These are phyloP conservation scores for Rubroboletus satanas DNA, from an alignment of 768 basidiomycete species.

Conservation along the genomic window DNA sequence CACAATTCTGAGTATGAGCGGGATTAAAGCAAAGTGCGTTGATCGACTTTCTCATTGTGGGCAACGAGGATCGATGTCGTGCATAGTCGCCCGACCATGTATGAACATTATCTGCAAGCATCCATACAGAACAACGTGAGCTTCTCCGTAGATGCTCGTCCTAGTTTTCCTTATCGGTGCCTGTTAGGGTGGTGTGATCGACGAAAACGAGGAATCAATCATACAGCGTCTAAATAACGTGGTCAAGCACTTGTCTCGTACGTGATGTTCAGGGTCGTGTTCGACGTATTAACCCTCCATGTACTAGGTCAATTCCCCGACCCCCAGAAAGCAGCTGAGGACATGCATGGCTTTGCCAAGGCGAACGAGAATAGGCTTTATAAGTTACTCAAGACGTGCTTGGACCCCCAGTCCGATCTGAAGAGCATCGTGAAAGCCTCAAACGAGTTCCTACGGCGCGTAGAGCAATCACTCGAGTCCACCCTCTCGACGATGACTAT, in stretches of 20 bases:
- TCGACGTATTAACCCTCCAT: neutral
- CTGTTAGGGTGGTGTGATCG: conserved; percentile 82
- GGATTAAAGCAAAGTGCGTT: conserved; percentile 57
- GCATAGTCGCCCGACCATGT: conserved; percentile 62
- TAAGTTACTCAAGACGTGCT: conserved; percentile 74
- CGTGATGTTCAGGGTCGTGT: conserved; percentile 19
- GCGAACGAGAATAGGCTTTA: conserved; percentile 84
- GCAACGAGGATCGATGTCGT: conserved; percentile 1
- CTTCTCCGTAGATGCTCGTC: conserved; percentile 3
- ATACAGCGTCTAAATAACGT: conserved; percentile 50
- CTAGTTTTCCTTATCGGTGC: neutral
- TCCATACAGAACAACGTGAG: conserved; percentile 85
- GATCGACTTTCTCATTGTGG: neutral
- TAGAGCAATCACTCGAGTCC: conserved; percentile 65
- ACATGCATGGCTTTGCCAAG: conserved; percentile 79
- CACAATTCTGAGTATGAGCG: conserved; percentile 56
- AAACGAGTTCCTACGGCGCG: conserved; percentile 74
- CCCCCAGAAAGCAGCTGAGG: conserved; percentile 68
- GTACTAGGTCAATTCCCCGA: conserved; percentile 57
- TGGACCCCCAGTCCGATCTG: conserved; percentile 82
- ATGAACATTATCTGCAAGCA: conserved; percentile 63
- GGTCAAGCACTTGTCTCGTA: conserved; percentile 61
- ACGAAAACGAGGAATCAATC: conserved; percentile 70
- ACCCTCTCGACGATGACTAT: conserved; percentile 63
- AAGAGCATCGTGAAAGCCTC: conserved; percentile 75